Conservation (phyloP, 2,329 filamentous ascomycete species). For the Claviceps citrina region DNA sequence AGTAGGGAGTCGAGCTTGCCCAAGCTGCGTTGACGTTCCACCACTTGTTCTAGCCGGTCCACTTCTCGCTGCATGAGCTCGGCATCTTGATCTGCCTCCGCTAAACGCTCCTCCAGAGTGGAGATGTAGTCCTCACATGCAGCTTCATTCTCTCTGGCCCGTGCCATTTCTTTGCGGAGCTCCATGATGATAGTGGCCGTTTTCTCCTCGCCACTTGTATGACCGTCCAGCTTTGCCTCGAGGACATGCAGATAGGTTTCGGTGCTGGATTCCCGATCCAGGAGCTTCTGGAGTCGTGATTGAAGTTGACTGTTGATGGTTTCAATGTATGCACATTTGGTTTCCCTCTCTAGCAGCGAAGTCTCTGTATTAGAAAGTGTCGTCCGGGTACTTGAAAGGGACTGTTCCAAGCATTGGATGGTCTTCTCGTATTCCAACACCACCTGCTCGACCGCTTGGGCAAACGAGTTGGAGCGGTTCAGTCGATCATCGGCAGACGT, state of each 20-base stretch:
- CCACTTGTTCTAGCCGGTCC: slow-evolving; percentile 81
- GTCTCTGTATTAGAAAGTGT: slow-evolving; percentile 77
- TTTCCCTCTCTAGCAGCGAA: slow-evolving; percentile 78
- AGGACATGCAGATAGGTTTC: slow-evolving; percentile 88
- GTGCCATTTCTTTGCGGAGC: slow-evolving; percentile 77
- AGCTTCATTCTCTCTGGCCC: slow-evolving; percentile 77
- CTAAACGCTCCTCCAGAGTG: slow-evolving; percentile 83
- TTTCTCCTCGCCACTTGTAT: slow-evolving; percentile 83
- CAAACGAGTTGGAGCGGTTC: slow-evolving; percentile 90
- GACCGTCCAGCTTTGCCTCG: slow-evolving; percentile 77
- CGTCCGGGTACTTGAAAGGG: slow-evolving; percentile 72
- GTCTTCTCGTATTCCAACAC: slow-evolving; percentile 98
- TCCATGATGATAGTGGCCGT: slow-evolving; percentile 74
- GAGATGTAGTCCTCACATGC: slow-evolving; percentile 94
- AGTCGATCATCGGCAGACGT: slow-evolving; percentile 67
- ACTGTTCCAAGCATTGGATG: slow-evolving; percentile 83
- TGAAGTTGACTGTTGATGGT: slow-evolving; percentile 85
- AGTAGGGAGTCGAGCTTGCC: slow-evolving; percentile 88
- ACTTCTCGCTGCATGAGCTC: slow-evolving; percentile 96
- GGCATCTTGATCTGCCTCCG: slow-evolving; percentile 88
- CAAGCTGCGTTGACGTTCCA: slow-evolving; percentile 86
- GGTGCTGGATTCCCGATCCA: slow-evolving; percentile 81
- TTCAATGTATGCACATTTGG: slow-evolving; percentile 82
- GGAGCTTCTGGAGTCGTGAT: slow-evolving; percentile 74
- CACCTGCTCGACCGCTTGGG: slow-evolving; percentile 87